Percentiles rank a stretch among this genome's conserved stretches.
phyloP scores from a whole-genome alignment of 768 basidiomycete genomes.

The Sporobolomyces roseus region DNA sequence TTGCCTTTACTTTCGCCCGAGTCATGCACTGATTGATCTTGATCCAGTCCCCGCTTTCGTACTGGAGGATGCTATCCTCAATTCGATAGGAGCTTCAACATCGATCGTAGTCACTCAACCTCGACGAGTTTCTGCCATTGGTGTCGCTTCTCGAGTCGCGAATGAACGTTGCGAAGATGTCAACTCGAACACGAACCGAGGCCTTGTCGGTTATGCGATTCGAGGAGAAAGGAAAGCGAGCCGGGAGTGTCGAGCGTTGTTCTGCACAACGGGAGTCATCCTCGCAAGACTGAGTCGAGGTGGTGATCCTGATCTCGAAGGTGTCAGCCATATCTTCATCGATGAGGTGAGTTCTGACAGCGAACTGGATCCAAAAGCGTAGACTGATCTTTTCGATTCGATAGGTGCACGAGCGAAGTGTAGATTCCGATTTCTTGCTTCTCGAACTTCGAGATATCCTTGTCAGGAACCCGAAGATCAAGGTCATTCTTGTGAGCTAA shows the following conservation, averaged over 20 bases:
- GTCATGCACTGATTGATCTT: not conserved
- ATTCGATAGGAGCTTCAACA: conserved; percentile 60
- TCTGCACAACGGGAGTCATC: conserved; percentile 92
- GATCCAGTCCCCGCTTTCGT: conserved; percentile 77
- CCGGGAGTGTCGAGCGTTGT: conserved; percentile 68
- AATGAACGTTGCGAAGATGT: conserved; percentile 58
- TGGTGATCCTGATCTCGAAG: conserved; percentile 59
- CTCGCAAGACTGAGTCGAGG: conserved; percentile 71
- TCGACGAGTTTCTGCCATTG: conserved; percentile 78
- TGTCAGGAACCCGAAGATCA: conserved; percentile 61
- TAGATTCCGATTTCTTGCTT: conserved; percentile 84
- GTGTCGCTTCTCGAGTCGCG: conserved; percentile 81
- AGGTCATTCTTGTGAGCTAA: conserved; percentile 59
- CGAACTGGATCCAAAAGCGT: no score
- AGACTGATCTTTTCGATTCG: not conserved
- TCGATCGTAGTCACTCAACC: conserved; percentile 86
- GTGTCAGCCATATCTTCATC: conserved; percentile 78
- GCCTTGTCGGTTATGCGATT: conserved; percentile 75
- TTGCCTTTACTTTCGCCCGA: not conserved
- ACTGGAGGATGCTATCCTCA: conserved; percentile 70
- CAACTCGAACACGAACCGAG: conserved; percentile 63
- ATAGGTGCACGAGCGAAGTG: conserved; percentile 84
- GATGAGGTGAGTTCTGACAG: conserved; percentile 75
- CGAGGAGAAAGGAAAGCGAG: conserved; percentile 74
- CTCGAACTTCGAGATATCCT: conserved; percentile 76